Evolutionary conservation across 2,329 filamentous ascomycete species (phyloP).

Genomic region (Basipetospora chlamydospora): DNA sequence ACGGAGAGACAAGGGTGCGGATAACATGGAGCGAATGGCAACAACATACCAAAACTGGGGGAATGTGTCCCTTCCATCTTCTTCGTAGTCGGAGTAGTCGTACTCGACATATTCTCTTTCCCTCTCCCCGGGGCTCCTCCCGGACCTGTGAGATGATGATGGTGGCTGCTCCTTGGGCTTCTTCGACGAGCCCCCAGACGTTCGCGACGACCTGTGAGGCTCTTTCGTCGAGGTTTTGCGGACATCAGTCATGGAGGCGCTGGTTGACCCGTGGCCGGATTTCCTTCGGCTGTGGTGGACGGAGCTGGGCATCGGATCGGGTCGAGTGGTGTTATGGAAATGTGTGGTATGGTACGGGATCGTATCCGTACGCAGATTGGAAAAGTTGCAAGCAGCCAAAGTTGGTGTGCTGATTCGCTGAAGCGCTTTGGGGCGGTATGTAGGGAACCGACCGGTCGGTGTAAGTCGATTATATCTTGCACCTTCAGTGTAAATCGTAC

Average conservation of each 20-base stretch:
- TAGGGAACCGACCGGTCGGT: too few relatives aligned
- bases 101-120: slow-evolving; percentile 27
- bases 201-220: slow-evolving; percentile 16
- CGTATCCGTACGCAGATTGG: too few relatives aligned
- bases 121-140: slow-evolving; percentile 34
- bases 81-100: slow-evolving; percentile 36
- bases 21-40: background rate
- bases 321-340: too few relatives aligned
- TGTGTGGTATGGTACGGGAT: too few relatives aligned
- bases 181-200: slow-evolving; percentile 11
- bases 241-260: slow-evolving; percentile 40
- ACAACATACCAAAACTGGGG: slow-evolving; percentile 48
- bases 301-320: too few relatives aligned
- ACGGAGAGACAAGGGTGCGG: slow-evolving; percentile 2
- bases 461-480: too few relatives aligned
- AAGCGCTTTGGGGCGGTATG: too few relatives aligned
- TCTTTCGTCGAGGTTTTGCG: slow-evolving; percentile 34
- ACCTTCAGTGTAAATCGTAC: too few relatives aligned
- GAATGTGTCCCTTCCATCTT: slow-evolving; percentile 45
- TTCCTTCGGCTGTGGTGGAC: slow-evolving; percentile 44
- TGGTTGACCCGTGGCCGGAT: slow-evolving; percentile 37
- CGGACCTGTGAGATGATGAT: slow-evolving; percentile 36
- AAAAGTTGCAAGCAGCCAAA: too few relatives aligned
- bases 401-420: too few relatives aligned
- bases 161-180: slow-evolving; percentile 25